These are phyloP conservation scores for Leptographium flavum DNA, from an alignment of 2,329 filamentous ascomycete species.

Conservation along the genomic window DNA sequence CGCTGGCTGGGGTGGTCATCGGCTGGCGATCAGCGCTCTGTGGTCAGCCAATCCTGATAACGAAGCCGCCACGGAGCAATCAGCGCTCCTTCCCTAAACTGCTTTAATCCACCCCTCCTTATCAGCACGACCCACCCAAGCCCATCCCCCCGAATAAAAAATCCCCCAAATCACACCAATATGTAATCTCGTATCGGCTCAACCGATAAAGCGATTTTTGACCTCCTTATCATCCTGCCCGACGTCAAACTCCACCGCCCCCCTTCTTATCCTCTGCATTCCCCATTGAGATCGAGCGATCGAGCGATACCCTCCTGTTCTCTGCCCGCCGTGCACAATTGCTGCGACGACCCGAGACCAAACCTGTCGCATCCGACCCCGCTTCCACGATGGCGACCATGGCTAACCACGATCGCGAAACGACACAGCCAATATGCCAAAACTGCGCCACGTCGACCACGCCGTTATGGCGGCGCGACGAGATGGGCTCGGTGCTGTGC, in stretches of 20 bases:
- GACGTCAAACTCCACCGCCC: slow-evolving; percentile 6
- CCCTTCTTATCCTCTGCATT: slow-evolving; percentile 5
- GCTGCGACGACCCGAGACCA: neutral
- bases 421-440: slow-evolving; percentile 82
- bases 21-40: neutral
- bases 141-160: slow-evolving; percentile 9
- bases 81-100: neutral
- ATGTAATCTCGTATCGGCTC: slow-evolving; percentile 13
- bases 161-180: slow-evolving; percentile 5
- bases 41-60: neutral
- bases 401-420: slow-evolving; percentile 41
- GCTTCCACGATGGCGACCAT: slow-evolving; percentile 30
- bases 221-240: slow-evolving; percentile 12
- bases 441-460: slow-evolving; percentile 95
- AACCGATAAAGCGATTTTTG: slow-evolving; percentile 12
- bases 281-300: slow-evolving; percentile 6
- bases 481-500: slow-evolving; percentile 88
- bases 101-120: slow-evolving; percentile 7
- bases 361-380: too few species aligned
- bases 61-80: neutral
- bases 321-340: neutral
- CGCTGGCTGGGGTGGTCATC: neutral
- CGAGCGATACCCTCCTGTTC: neutral
- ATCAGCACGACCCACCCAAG: slow-evolving; percentile 10
- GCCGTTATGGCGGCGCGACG: slow-evolving; percentile 93